Percentiles rank a stretch among this genome's conserved stretches.
These are phyloP conservation scores for Fusarium buharicum DNA, from an alignment of 2,329 filamentous ascomycete species.

Conservation along the genomic window DNA sequence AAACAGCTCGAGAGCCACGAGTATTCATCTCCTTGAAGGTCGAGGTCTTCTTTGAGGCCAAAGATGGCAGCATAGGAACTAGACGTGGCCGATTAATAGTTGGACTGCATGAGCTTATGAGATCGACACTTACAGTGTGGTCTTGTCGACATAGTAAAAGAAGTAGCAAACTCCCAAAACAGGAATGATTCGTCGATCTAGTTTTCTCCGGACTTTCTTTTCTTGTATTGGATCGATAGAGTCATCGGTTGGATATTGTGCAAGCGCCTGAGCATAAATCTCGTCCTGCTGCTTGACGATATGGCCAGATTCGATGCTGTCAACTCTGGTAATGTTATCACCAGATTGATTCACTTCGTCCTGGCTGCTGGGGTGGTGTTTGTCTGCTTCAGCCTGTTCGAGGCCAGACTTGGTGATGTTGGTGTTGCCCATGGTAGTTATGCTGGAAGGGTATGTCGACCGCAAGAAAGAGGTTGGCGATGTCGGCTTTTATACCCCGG, in stretches of 20 bases:
- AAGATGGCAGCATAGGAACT: slow-evolving; percentile 72
- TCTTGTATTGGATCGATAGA: slow-evolving; percentile 51
- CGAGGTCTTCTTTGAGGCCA: slow-evolving; percentile 67
- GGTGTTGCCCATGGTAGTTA: slow-evolving; percentile 2
- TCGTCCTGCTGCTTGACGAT: slow-evolving; percentile 32
- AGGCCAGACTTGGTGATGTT: slow-evolving; percentile 3
- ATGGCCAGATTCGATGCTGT: slow-evolving; percentile 1
- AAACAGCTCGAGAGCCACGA: slow-evolving; percentile 54
- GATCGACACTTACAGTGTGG: slow-evolving; percentile 55
- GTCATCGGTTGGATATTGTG: slow-evolving; percentile 52
- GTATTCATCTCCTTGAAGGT: slow-evolving; percentile 67
- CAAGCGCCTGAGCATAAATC: slow-evolving; percentile 51
- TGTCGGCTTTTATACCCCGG: background rate
- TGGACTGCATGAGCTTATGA: too few relatives aligned
- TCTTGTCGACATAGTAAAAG: slow-evolving; percentile 58
- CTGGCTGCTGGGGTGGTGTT: background rate
- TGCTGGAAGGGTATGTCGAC: background rate
- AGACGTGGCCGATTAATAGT: background rate
- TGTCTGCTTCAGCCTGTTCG: slow-evolving; percentile 1
- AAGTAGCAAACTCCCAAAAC: slow-evolving; percentile 55
- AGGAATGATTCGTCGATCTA: slow-evolving; percentile 53
- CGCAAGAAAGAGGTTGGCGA: background rate
- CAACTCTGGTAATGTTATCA: slow-evolving; percentile 9
- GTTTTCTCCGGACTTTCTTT: slow-evolving; percentile 50
- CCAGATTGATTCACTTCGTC: slow-evolving; percentile 3